Evolutionary conservation across 2,329 filamentous ascomycete genomes (phyloP).

Genomic region (Chaetothyriales sp.): DNA sequence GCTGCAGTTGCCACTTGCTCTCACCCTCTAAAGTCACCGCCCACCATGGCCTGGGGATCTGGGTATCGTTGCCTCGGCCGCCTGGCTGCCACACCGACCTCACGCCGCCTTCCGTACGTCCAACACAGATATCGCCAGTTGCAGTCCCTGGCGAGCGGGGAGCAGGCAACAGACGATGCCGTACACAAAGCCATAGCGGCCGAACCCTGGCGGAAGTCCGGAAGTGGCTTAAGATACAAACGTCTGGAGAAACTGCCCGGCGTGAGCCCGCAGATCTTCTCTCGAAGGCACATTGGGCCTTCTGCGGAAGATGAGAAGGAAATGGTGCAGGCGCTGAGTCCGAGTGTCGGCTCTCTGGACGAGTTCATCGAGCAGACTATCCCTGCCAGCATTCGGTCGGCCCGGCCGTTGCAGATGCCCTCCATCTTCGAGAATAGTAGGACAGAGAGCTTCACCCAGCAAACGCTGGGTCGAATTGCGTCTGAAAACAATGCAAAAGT

Average conservation of each 20-base stretch:
- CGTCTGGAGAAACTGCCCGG: neutral
- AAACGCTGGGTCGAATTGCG: slow-evolving; percentile 30
- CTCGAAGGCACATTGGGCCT: slow-evolving; percentile 79
- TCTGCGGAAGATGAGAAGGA: slow-evolving; percentile 77
- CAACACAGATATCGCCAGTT: neutral
- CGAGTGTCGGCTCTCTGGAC: slow-evolving; percentile 57
- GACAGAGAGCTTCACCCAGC: slow-evolving; percentile 29
- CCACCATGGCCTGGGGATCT: neutral
- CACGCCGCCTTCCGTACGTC: neutral
- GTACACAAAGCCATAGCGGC: neutral
- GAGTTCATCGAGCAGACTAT: slow-evolving; percentile 75
- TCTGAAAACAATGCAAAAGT: slow-evolving; percentile 40
- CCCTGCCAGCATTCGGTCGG: slow-evolving; percentile 60
- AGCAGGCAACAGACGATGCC: neutral
- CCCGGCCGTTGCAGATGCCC: slow-evolving; percentile 32
- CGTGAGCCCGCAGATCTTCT: slow-evolving; percentile 5
- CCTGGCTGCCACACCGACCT: neutral
- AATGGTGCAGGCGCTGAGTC: slow-evolving; percentile 70
- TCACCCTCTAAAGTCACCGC: neutral
- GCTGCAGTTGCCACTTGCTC: neutral
- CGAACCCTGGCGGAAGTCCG: neutral
- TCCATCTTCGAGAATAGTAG: slow-evolving; percentile 31
- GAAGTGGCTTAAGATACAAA: neutral
- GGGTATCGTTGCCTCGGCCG: neutral
- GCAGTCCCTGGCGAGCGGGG: neutral